phyloP scores from a whole-genome alignment of 345 rosid species.

The Eucalyptus camaldulensis region DNA sequence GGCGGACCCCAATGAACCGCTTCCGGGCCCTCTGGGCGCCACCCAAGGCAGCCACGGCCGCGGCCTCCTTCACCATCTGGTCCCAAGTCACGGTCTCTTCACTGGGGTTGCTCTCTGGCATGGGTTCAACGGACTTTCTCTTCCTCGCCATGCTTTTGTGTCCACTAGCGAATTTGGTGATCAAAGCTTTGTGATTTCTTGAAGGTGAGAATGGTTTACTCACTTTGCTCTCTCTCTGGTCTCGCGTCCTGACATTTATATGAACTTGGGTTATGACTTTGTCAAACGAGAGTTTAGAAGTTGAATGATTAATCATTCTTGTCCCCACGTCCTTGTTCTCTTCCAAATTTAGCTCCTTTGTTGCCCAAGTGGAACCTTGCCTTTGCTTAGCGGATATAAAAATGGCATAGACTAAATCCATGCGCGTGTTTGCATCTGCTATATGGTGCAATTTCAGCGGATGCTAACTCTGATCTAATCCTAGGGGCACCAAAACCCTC shows the following conservation, averaged over 20 bases:
- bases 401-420: not conserved
- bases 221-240: not conserved
- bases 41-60: not conserved
- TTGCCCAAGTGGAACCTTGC: conserved; percentile 9
- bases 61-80: conserved; percentile 36
- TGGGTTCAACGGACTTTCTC: conserved; percentile 19
- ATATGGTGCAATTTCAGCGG: not conserved
- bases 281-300: conserved; percentile 3
- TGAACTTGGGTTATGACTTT: not conserved
- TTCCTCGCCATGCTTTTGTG: conserved; percentile 29
- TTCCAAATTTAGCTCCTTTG: not conserved
- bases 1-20: conserved; percentile 38
- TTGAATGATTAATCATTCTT: conserved; percentile 19
- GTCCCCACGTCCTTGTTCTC: conserved; percentile 15
- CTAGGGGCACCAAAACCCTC: not conserved
- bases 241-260: not conserved
- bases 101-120: not conserved
- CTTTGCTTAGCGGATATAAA: not conserved
- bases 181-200: not conserved
- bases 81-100: conserved; percentile 29
- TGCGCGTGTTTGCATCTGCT: not conserved
- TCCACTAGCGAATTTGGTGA: not conserved
- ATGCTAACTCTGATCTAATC: not conserved
- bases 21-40: conserved; percentile 28
- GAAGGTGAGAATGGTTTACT: not conserved